phyloP scores from a whole-genome alignment of 768 basidiomycete genomes.

The Lentinula aciculospora region DNA sequence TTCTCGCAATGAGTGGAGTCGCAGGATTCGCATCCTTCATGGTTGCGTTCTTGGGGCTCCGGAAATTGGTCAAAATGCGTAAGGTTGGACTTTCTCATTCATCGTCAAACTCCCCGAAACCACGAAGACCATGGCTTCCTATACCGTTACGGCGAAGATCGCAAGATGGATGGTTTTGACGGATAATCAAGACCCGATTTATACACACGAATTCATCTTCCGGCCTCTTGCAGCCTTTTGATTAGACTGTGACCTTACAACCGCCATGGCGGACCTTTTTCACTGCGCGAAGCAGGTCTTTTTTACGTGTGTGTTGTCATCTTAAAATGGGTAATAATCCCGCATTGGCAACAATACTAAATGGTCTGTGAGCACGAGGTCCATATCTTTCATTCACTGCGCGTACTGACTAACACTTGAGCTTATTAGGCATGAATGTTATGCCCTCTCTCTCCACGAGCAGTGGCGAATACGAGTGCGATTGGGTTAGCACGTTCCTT shows the following conservation, averaged over 20 bases:
- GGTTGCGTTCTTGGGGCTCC: conserved; percentile 62
- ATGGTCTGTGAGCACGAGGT: too few species aligned
- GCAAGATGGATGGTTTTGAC: conserved; percentile 30
- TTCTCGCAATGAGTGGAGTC: conserved; percentile 55
- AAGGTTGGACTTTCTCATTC: conserved; percentile 28
- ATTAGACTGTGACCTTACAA: too few species aligned
- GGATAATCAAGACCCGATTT: background rate
- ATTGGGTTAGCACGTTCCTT: too few species aligned
- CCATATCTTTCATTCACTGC: too few species aligned
- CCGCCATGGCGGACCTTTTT: background rate
- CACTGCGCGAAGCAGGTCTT: too few species aligned
- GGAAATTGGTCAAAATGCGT: conserved; percentile 49
- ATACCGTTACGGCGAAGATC: conserved; percentile 33
- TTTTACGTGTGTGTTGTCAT: too few species aligned
- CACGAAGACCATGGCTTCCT: conserved; percentile 28
- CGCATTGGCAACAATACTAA: too few species aligned
- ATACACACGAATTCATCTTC: background rate
- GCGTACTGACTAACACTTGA: too few species aligned
- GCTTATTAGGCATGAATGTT: too few species aligned
- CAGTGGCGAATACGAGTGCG: too few species aligned
- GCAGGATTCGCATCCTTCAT: conserved; percentile 55
- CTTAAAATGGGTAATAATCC: too few species aligned
- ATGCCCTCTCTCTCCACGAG: too few species aligned
- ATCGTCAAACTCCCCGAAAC: conserved; percentile 15
- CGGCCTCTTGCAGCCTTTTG: background rate